Base-by-base conservation (phyloP, 768 basidiomycete species). In the Cystofilobasidium macerans region DNA sequence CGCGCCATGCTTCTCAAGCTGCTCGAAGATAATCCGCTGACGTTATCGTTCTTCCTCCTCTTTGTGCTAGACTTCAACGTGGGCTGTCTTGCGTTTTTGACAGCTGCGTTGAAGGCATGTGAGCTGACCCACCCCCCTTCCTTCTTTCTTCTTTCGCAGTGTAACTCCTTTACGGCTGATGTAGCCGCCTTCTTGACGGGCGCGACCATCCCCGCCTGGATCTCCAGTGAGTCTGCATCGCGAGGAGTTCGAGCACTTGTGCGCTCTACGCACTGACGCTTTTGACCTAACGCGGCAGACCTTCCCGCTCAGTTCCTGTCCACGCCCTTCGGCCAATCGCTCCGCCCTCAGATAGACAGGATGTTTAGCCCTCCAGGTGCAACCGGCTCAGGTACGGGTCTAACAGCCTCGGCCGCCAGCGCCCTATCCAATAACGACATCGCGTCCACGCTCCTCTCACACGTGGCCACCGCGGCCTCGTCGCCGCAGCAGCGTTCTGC, bases 161-260 rank as follows among this genome's bases (percentile, higher is more conserved):
- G 92, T 76, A 97, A 97, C 75, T 87, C 88, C 1, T 97, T 97
- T 70, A 92, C 90, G 2, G 89, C 86, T 67, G 90, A 94, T 69
- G 84, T 84, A 65, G 77, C 90, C 38, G 90, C 87, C 2, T 92
- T 95, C 73, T 76, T 97, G 57, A 94, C 89, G 0, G 90, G 91
- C 33, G 80, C 80, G 4, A 83, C 83, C 20, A 88, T 95, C 62
- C 92, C 92, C 3, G 69, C 80, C 3, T 90, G 84, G 76, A 88
- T 97, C 69, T 87, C 83, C 77, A 86, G 91, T 86, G 70, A 62
- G 79, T 73, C 40, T n/a, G n/a, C n/a, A n/a, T n/a, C n/a, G n/a
- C n/a, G n/a, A n/a, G n/a, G n/a, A n/a, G n/a, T n/a, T n/a, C n/a
- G n/a, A n/a, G n/a, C n/a, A n/a, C n/a, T n/a, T n/a, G n/a, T n/a